Evolutionary conservation across 805 yeast genomes (phyloP).

Genomic region (Metschnikowia cubensis): DNA sequence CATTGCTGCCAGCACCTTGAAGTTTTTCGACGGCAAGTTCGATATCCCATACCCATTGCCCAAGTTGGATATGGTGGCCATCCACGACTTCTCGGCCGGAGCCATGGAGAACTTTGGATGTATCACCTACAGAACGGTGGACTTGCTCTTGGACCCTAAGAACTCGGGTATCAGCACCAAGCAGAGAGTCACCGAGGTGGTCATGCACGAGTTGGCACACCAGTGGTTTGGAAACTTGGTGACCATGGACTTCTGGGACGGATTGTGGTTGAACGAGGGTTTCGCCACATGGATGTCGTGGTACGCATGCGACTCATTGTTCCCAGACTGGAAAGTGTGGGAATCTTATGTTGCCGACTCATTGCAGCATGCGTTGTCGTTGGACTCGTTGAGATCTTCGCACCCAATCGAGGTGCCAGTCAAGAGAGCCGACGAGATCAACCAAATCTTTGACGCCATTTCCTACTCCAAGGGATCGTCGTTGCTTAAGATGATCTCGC

Average conservation of each 20-base stretch:
- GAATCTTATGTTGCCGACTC: constrained; percentile 76
- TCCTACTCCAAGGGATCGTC: constrained; percentile 82
- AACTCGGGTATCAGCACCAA: constrained; percentile 60
- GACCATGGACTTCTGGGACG: constrained; percentile 93
- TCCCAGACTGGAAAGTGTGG: constrained; percentile 87
- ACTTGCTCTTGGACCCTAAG: constrained; percentile 66
- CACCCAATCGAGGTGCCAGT: constrained; percentile 87
- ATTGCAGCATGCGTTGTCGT: constrained; percentile 66
- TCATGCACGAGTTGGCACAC: constrained; percentile 85
- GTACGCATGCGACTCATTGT: constrained; percentile 71
- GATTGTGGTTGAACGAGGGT: constrained; percentile 84
- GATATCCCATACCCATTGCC: constrained; percentile 77
- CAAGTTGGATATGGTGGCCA: constrained; percentile 77
- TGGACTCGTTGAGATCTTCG: constrained; percentile 78
- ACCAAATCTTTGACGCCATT: constrained; percentile 81
- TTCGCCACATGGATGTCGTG: constrained; percentile 92
- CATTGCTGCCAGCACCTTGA: constrained; percentile 69
- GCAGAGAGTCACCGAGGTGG: constrained; percentile 79
- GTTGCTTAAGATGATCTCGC: constrained; percentile 71
- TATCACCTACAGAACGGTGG: constrained; percentile 75
- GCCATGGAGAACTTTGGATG: constrained; percentile 90
- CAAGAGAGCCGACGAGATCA: constrained; percentile 70
- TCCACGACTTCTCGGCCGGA: constrained; percentile 80
- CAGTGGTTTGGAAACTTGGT: constrained; percentile 91
- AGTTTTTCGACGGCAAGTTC: constrained; percentile 67